Evolutionary conservation across 2,329 filamentous ascomycete genomes (phyloP), one percentile per base, ranked within the genome.

Genomic region (Cercospora beticola): DNA sequence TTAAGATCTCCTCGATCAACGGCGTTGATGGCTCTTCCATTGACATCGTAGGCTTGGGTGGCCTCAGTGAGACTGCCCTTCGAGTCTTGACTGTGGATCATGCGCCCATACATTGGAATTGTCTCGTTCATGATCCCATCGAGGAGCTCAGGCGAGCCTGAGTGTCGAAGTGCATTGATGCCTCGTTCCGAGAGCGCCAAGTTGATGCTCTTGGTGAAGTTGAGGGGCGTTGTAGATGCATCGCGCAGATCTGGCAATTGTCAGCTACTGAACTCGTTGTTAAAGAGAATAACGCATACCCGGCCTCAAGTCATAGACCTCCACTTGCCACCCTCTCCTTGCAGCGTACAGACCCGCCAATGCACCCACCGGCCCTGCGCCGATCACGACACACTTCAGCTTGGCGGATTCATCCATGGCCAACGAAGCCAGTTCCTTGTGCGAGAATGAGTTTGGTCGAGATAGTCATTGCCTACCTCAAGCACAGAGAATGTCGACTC

Each of bases 131-230:
- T 85, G 33, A 98, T 88, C 74, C 89, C 85, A 12, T 94, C 86
- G 33, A 97, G 83, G 40, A 98, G 86, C 3, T 84, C 86, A 3
- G 87, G 82, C 33, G 89, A 86, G 28, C 88, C 87, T 1, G 92
- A 88, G 74, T 91, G 84, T 63, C 87, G 87, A 81, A 99, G 90
- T 23, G 94, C 92, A 79, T 95, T 92, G 79, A 98, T 94, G 33
- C 95, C 95, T 68, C 95, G 89, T 79, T 98, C 94, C 0, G 95
- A 98, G 0, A 99, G 85, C 23, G 95, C 94, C 65, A 99, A 83
- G 78, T 99, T 99, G 83, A 99, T 99, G n/a, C 95, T 98, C 79
- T 93, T 97, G 69, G 94, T 97, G 78, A 97, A 97, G 81, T 97
- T 97, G 70, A 98, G 85, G 3, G 94, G 94, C 31, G 89, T 89